Conservation (phyloP, 106 monocot genomes). For the Platanthera zijinensis region DNA sequence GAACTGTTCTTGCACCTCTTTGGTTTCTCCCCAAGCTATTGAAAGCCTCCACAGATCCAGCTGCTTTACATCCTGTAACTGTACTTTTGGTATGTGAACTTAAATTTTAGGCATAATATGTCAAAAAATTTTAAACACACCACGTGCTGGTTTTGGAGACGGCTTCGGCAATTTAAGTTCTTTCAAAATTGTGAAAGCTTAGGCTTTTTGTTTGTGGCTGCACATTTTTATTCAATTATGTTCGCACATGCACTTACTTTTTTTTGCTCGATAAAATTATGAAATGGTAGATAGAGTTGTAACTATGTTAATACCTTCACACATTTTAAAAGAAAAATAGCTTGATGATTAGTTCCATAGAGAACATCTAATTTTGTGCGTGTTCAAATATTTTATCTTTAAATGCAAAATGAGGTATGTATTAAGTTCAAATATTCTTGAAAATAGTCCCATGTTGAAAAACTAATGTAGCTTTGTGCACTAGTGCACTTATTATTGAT, state of each 20-base stretch:
- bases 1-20: constrained; percentile 8
- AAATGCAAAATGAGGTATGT: not conserved
- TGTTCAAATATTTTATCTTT: too few species aligned
- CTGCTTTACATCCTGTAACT: constrained; percentile 8
- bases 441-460: too few species aligned
- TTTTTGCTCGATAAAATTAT: too few species aligned
- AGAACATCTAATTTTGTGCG: not conserved
- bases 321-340: not conserved
- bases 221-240: not conserved
- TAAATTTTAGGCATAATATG: not conserved
- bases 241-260: not conserved
- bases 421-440: not conserved
- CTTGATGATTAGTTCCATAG: not conserved
- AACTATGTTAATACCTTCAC: too few species aligned
- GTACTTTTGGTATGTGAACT: constrained; percentile 1
- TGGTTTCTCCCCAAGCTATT: not conserved
- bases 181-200: constrained; percentile 4
- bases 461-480: too few species aligned
- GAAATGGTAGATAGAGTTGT: too few species aligned
- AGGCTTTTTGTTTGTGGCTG: not conserved
- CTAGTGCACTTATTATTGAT: too few species aligned
- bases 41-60: constrained; percentile 5
- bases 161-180: not conserved
- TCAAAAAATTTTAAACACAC: not conserved
- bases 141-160: not conserved